Conservation (phyloP, 2,329 filamentous ascomycete genomes). For the Hymenoscyphus fructigenus region DNA sequence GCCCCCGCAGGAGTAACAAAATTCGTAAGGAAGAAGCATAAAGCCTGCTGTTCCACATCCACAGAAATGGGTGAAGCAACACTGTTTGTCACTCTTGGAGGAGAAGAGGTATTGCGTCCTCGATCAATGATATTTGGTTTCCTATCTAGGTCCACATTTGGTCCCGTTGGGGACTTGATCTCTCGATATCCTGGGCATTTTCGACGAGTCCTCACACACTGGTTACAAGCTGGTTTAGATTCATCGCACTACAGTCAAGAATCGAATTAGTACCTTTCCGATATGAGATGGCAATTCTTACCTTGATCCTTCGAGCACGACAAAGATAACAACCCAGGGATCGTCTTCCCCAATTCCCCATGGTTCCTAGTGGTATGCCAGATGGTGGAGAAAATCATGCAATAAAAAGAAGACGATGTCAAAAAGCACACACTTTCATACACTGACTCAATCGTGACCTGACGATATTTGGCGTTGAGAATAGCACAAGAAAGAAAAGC, state of each 20-base stretch:
- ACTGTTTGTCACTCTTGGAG: not conserved
- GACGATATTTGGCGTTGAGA: too few relatives aligned
- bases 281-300: not conserved
- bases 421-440: too few relatives aligned
- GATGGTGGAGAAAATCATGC: too few relatives aligned
- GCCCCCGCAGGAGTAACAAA: slow-evolving; percentile 54
- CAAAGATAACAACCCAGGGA: slow-evolving; percentile 1
- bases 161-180: not conserved
- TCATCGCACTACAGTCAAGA: not conserved
- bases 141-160: not conserved
- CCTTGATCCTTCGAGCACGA: slow-evolving; percentile 1
- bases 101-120: not conserved
- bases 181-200: not conserved
- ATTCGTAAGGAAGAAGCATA: slow-evolving; percentile 58
- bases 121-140: slow-evolving; percentile 1
- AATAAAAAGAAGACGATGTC: too few relatives aligned
- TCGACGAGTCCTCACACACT: not conserved
- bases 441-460: too few relatives aligned
- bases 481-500: too few relatives aligned
- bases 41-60: slow-evolving; percentile 50
- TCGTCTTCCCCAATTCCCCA: not conserved
- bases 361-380: not conserved
- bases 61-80: not conserved
- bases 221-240: not conserved
- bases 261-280: not conserved